Base-by-base conservation (phyloP, 2,329 filamentous ascomycete genomes). In the Aureobasidium sp. region DNA sequence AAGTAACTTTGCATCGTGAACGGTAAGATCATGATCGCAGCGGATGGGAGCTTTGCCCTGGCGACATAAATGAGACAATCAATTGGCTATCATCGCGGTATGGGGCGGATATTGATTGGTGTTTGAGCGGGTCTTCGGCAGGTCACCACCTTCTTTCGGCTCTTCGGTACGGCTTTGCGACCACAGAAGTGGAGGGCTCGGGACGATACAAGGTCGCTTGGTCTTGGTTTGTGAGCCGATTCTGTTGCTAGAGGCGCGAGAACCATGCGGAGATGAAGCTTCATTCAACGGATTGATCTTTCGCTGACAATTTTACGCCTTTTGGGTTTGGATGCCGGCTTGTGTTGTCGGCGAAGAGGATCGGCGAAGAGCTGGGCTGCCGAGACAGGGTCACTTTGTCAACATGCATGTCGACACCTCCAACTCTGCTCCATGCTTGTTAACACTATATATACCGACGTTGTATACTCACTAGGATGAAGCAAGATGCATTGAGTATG, bases 31-130 rank as follows among this genome's bases (percentile, higher is more conserved):
- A 57, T 57, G 53, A 46, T 44, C 53, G 17, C 34, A 46, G 46
- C 37, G 51, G 12, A 41, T 26, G 17, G 27, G 53, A 29, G 27
- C 39, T 46, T 57, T 46, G 36, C 46, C 37, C 39, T 57, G 26
- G 52, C 53, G 41, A 57, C 53, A 57, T 15, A 34, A 17, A 46
- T 46, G 53, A 57, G 41, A 57, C 53, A 57, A 57, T 46, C 39
- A 57, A 57, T 43, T 20, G 39, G 27, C 36, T 13, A 32, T 20
- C 26, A 44, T 32, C 32, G 37, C n/a, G 52, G 36, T 39, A 57
- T 12, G 51, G 17, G 17, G n/a, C 51, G 51, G 51, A 43, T 55
- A 43, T 39, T 52, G 34, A 15, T 52, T n/a, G 50, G 27, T 52
- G 50, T 52, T 15, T 6, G 9, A 26, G 50, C 39, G 50, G 50